These are phyloP conservation scores for Inonotus obliquus DNA, from an alignment of 1,284 basidiomycete species.

Conservation along the genomic window DNA sequence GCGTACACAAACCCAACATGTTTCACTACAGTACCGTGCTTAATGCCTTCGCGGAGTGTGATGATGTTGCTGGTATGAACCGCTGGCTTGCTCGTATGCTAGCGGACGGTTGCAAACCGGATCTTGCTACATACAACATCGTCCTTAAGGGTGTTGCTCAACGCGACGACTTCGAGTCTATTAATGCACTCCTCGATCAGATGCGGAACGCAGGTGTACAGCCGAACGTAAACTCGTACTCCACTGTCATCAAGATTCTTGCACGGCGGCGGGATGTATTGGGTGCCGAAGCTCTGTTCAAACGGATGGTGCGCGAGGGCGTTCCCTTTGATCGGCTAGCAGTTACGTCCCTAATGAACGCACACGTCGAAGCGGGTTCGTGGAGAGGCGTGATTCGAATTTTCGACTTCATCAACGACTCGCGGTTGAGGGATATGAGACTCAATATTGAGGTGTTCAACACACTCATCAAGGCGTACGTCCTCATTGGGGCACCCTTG, in stretches of 20 bases:
- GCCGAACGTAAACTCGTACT: conserved; percentile 59
- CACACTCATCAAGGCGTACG: conserved; percentile 81
- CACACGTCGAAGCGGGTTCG: conserved; percentile 78
- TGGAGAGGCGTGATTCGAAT: conserved; percentile 71
- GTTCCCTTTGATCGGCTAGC: conserved; percentile 61
- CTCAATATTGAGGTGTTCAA: conserved; percentile 64
- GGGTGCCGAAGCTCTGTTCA: conserved; percentile 66
- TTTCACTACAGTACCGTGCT: conserved; percentile 56
- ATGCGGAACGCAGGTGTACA: conserved; percentile 50
- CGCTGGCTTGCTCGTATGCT: conserved; percentile 54
- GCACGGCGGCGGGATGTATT: conserved; percentile 61
- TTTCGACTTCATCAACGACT: conserved; percentile 62
- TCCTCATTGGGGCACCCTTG: conserved; percentile 78
- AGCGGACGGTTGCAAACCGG: conserved; percentile 44
- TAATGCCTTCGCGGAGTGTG: conserved; percentile 46
- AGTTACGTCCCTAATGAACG: conserved; percentile 76
- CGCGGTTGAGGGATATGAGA: conserved; percentile 32
- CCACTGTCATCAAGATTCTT: conserved; percentile 66
- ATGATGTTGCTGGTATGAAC: conserved; percentile 49
- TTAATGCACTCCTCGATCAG: conserved; percentile 56
- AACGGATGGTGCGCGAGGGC: conserved; percentile 56
- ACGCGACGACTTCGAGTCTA: conserved; percentile 50
- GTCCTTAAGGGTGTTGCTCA: conserved; percentile 59
- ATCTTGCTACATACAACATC: conserved; percentile 53
- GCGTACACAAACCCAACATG: conserved; percentile 34